Evolutionary conservation across 257 asterid species (phyloP).

Genomic region (Jasminum sambac): DNA sequence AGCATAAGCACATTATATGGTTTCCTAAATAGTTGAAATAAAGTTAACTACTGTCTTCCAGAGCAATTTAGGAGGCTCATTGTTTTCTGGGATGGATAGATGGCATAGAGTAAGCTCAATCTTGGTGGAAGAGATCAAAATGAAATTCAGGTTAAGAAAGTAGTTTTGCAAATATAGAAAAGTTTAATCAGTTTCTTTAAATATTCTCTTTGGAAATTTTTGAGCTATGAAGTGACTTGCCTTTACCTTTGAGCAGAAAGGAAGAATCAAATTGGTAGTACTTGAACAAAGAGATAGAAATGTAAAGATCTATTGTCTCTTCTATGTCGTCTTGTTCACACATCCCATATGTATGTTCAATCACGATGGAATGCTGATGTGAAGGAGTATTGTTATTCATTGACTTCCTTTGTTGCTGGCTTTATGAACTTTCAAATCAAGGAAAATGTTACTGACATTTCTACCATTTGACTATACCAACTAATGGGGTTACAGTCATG

Average conservation of each 20-base stretch:
- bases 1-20: neutral
- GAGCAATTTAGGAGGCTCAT: too few species aligned
- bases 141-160: too few species aligned
- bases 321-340: neutral
- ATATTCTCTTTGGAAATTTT: neutral
- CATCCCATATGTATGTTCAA: neutral
- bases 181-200: neutral
- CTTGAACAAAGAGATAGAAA: neutral
- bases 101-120: too few species aligned
- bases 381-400: neutral
- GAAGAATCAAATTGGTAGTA: neutral
- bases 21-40: neutral
- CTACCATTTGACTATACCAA: neutral
- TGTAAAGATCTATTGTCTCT: neutral
- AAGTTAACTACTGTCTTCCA: neutral
- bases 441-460: neutral
- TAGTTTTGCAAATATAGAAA: neutral
- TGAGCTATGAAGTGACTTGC: neutral
- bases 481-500: neutral
- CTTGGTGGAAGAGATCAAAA: too few species aligned
- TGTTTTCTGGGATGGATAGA: too few species aligned
- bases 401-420: neutral
- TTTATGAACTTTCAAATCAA: neutral
- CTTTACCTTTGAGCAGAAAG: neutral
- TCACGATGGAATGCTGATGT: neutral